Percentiles rank a stretch among this genome's conserved stretches.
phyloP scores from a whole-genome alignment of 2,329 filamentous ascomycete genomes.

The Myriosclerotinia duriaeana region DNA sequence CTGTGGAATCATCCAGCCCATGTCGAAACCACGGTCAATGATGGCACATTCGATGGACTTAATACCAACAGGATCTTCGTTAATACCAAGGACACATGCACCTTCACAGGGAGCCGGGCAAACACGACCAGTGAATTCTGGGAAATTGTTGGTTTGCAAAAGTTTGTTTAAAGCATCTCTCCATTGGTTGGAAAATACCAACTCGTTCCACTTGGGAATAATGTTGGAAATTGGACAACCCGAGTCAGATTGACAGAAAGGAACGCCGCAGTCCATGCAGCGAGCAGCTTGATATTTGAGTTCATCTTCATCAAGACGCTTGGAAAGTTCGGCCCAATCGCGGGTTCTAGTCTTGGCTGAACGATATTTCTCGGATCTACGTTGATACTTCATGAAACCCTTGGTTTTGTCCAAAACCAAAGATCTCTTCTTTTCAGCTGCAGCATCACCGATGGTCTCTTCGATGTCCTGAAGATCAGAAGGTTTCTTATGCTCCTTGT shows the following conservation, averaged over 20 bases:
- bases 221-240: slow-evolving; percentile 97
- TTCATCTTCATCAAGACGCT: slow-evolving; percentile 86
- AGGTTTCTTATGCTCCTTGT: slow-evolving; percentile 67
- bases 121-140: slow-evolving; percentile 94
- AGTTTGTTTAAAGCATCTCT: slow-evolving; percentile 74
- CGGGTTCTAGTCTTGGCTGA: slow-evolving; percentile 78
- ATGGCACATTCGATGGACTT: slow-evolving; percentile 98
- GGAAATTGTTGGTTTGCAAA: slow-evolving; percentile 83
- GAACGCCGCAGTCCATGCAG: slow-evolving; percentile 98
- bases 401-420: slow-evolving; percentile 96
- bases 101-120: slow-evolving; percentile 96
- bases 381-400: slow-evolving; percentile 96
- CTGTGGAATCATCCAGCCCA: slow-evolving; percentile 92
- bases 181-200: slow-evolving; percentile 78
- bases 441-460: slow-evolving; percentile 81
- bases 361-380: slow-evolving; percentile 90
- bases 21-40: slow-evolving; percentile 95
- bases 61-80: slow-evolving; percentile 94
- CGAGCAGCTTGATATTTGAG: slow-evolving; percentile 95
- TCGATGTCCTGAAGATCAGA: slow-evolving; percentile 75
- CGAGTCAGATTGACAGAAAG: slow-evolving; percentile 95
- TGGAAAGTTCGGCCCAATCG: slow-evolving; percentile 90
- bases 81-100: slow-evolving; percentile 93
- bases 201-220: slow-evolving; percentile 94
- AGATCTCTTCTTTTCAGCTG: slow-evolving; percentile 84